Evolutionary conservation across 2,329 filamentous ascomycete genomes (phyloP), one percentile per base, ranked within the genome.

Genomic region (Plenodomus biglobosus): DNA sequence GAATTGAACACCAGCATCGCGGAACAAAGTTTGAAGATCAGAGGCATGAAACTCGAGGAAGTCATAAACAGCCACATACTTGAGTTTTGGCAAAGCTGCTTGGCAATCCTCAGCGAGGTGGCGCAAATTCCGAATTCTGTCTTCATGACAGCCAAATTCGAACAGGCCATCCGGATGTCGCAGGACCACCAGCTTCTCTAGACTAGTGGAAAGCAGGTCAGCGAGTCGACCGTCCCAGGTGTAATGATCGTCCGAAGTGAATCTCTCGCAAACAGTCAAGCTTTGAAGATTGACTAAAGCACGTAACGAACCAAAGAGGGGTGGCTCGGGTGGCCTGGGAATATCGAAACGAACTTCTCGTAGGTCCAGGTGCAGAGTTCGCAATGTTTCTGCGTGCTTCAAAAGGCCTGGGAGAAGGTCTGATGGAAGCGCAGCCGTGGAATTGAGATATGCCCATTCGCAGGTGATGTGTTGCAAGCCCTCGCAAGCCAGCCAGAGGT

Each of bases 401-500:
- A 50, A 20, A 1, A 69, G 47, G 0, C 46, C 53, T 4, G 41
- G 6, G 15, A 42, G 49, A 4, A 66, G 45, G 35, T 52, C 39
- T 1, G 45, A 46, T 2, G 53, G 35, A 2, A 45, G 27, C 3
- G 38, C 22, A 1, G n/a, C 10, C 2, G 13, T 6, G 6, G 15
- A n/a, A 11, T 54, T 17, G 1, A 56, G 34, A 8, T 18, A 58
- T 1, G 49, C 40, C 66, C 65, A 69, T 11, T 43, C 42, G 36
- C 58, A 66, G 4, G 40, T 38, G 17, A 69, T 53, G 16, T 64
- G 53, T 24, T 46, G 53, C 4, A 69, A 34, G 2, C 43, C 41
- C 0, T 55, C 30, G 39, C 61, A 68, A 1, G 42, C 46, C 7
- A 15, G 24, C 5, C 54, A 34, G 1, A 66, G 8, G 0, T 48